Evolutionary conservation across 2,329 filamentous ascomycete genomes (phyloP).

Genomic region (Didymosphaeria variabile): DNA sequence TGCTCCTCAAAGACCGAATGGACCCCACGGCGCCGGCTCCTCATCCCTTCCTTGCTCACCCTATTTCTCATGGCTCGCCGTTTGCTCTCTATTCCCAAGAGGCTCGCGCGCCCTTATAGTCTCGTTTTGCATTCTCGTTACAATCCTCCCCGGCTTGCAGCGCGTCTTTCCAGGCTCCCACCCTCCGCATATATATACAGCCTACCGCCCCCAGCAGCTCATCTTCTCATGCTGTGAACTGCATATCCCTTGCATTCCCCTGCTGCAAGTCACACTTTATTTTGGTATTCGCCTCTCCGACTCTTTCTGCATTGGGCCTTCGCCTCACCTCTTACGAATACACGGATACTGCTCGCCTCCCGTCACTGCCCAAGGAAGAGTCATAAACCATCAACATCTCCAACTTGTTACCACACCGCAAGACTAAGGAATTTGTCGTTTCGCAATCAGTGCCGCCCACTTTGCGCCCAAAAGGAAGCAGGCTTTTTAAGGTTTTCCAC

Average conservation of each 20-base stretch:
- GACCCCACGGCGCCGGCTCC: slow-evolving; percentile 35
- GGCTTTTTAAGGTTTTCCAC: slow-evolving; percentile 7
- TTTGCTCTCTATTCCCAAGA: slow-evolving; percentile 26
- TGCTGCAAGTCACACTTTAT: slow-evolving; percentile 35
- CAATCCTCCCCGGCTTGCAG: slow-evolving; percentile 27
- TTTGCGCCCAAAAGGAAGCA: slow-evolving; percentile 2
- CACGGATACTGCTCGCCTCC: slow-evolving; percentile 28
- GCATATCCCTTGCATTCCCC: slow-evolving; percentile 33
- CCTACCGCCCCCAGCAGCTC: slow-evolving; percentile 33
- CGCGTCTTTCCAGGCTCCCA: slow-evolving; percentile 46
- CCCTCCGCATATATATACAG: slow-evolving; percentile 40
- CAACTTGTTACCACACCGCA: slow-evolving; percentile 6
- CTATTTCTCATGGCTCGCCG: slow-evolving; percentile 35
- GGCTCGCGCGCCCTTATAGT: slow-evolving; percentile 21
- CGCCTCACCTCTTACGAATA: slow-evolving; percentile 24
- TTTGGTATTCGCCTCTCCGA: slow-evolving; percentile 34
- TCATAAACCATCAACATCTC: slow-evolving; percentile 14
- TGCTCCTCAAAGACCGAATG: slow-evolving; percentile 27
- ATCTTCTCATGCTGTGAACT: slow-evolving; percentile 29
- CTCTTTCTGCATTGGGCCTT: slow-evolving; percentile 29
- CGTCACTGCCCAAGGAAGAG: slow-evolving; percentile 34
- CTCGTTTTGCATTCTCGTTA: slow-evolving; percentile 12
- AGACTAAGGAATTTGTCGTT: slow-evolving; percentile 10
- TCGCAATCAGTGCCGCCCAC: background rate
- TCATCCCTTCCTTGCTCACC: slow-evolving; percentile 33